Evolutionary conservation across 805 yeast species (phyloP).

Genomic region (Wickerhamiella bombiphila): DNA sequence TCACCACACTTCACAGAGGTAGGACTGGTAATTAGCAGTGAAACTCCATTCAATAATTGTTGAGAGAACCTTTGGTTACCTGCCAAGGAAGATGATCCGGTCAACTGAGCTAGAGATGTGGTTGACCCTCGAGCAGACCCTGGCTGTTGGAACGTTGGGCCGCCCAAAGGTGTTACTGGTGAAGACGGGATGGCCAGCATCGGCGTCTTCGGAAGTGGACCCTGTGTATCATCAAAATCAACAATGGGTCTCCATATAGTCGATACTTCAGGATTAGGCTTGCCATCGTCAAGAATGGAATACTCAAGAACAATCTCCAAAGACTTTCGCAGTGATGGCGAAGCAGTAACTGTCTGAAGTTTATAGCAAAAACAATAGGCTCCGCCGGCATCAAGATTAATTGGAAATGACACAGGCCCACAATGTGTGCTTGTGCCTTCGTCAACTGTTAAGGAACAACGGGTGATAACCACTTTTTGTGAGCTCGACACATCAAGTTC

Average conservation of each 20-base stretch:
- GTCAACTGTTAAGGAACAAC: slow-evolving; percentile 9
- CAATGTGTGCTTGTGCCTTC: slow-evolving; percentile 13
- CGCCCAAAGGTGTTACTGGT: not conserved
- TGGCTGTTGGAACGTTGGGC: not conserved
- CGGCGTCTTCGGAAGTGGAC: slow-evolving; percentile 20
- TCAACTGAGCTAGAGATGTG: slow-evolving; percentile 10
- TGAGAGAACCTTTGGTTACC: slow-evolving; percentile 2
- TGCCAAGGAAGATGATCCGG: slow-evolving; percentile 1
- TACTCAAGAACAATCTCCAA: slow-evolving; percentile 12
- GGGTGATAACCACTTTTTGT: slow-evolving; percentile 5
- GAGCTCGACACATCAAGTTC: slow-evolving; percentile 14
- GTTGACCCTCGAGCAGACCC: slow-evolving; percentile 2
- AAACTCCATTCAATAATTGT: slow-evolving; percentile 22
- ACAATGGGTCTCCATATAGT: slow-evolving; percentile 18
- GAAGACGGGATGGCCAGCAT: slow-evolving; percentile 10
- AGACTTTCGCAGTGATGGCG: slow-evolving; percentile 8
- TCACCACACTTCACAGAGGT: slow-evolving; percentile 47
- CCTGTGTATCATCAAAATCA: slow-evolving; percentile 18
- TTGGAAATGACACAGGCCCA: slow-evolving; percentile 9
- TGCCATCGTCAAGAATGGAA: slow-evolving; percentile 6
- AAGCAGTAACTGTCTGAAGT: slow-evolving; percentile 8
- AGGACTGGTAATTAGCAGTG: slow-evolving; percentile 47
- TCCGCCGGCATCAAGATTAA: slow-evolving; percentile 8
- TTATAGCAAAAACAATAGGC: slow-evolving; percentile 12
- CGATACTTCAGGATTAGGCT: slow-evolving; percentile 5